Base-by-base conservation (phyloP, 2,329 filamentous ascomycete genomes). In the Penicillium sp. region DNA sequence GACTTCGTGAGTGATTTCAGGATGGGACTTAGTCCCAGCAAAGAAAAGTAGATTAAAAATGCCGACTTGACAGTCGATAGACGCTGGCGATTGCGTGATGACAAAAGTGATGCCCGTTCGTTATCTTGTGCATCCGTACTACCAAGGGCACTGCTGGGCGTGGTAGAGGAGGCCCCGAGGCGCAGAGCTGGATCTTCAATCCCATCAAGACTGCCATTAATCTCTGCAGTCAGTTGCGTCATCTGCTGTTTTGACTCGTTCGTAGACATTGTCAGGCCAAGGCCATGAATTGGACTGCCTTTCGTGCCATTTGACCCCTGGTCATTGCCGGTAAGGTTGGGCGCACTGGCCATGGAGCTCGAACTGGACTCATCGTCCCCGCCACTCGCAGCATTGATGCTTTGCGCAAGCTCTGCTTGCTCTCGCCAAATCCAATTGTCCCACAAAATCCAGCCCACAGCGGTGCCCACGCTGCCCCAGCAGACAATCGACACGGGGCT, bases 1-100 rank as follows among this genome's bases (percentile, higher is more conserved):
- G 93, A 97, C 54, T 86, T 86, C 0, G 95, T 99, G n/a, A 99
- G 85, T 1, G 93, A 97, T 76, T 97, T 97, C 63, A 99, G 87
- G 65, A 99, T 98, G 0, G 95, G 95, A 45, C 92, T 96, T 4
- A 99, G 84, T 11, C 94, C 95, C 3, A 98, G 86, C 14, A 99
- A 84, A 4, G 93, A 93, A 68, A 90, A 96, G 79, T 96, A 97
- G 70, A 98, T 98, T 53, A 98, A 84, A 40, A 96, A 82, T 0
- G 93, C 93, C 0, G 93, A 97, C 78, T 98, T 98, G 68, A 93
- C 87, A 0, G 95, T 97, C 37, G 89, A 87, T 4, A 97, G 75
- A 3, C 87, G 84, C 63, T 87, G 84, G 63, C 87, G 85, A 65
- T 84, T 87, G 43, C 85, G 78, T 3, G 82, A 79, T 5, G 85